Evolutionary conservation across 805 yeast genomes (phyloP).

Genomic region (Yueomyces sp.): DNA sequence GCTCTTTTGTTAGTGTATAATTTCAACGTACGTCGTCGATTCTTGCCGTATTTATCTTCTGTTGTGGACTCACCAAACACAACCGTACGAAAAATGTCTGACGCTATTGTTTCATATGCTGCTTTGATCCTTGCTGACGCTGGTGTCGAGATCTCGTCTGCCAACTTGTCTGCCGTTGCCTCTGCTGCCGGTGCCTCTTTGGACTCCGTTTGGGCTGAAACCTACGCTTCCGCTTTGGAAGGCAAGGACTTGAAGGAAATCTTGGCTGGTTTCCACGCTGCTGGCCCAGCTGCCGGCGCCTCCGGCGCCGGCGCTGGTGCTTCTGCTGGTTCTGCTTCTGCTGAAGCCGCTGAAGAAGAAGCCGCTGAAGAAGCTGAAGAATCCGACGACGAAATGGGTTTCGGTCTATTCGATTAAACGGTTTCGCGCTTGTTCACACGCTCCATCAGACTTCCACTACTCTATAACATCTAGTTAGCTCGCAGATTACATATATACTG

Average conservation of each 20-base stretch:
- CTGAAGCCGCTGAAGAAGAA: conserved; percentile 40
- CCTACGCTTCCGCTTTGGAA: conserved; percentile 71
- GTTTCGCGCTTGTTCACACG: neutral
- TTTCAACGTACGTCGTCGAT: no score
- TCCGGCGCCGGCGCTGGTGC: conserved; percentile 31
- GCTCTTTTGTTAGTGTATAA: no score
- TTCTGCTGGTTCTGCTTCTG: conserved; percentile 33
- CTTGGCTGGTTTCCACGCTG: conserved; percentile 42
- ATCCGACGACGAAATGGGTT: conserved; percentile 82
- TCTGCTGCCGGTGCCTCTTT: conserved; percentile 69
- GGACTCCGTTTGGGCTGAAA: conserved; percentile 68
- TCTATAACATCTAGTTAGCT: no score
- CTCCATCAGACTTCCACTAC: no score
- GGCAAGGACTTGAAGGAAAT: conserved; percentile 67
- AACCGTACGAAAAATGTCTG: conserved; percentile 50
- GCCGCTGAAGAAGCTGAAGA: conserved; percentile 50
- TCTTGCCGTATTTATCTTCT: neutral
- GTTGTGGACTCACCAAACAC: neutral
- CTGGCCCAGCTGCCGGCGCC: conserved; percentile 33
- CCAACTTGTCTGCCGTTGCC: conserved; percentile 60
- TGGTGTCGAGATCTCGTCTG: conserved; percentile 83
- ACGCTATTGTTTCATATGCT: conserved; percentile 93
- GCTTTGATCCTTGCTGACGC: conserved; percentile 98
- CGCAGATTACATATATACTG: conserved; percentile 4
- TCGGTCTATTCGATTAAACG: conserved; percentile 78